phyloP scores from a whole-genome alignment of 352 stramenopile genomes.

The Phytophthora pistaciae region DNA sequence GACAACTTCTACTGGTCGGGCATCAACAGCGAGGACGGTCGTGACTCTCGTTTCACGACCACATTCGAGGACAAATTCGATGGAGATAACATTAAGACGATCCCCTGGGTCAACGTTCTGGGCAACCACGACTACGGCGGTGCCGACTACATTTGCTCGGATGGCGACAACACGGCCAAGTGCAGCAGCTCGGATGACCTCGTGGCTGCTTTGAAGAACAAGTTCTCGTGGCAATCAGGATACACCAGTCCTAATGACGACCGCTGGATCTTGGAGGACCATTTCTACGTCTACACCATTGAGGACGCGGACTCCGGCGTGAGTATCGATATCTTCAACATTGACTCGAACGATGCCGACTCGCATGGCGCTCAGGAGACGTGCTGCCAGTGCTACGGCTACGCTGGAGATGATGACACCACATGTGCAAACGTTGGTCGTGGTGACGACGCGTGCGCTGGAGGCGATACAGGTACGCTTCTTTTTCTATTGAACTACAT shows the following conservation, averaged over 20 bases:
- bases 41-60: slow-evolving; percentile 53
- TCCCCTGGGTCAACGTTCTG: slow-evolving; percentile 71
- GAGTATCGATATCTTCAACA: slow-evolving; percentile 66
- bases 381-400: slow-evolving; percentile 69
- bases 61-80: slow-evolving; percentile 71
- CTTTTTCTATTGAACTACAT: neutral
- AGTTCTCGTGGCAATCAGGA: slow-evolving; percentile 53
- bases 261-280: slow-evolving; percentile 57
- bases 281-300: slow-evolving; percentile 59
- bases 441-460: slow-evolving; percentile 44
- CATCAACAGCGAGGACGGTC: slow-evolving; percentile 47
- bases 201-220: slow-evolving; percentile 36
- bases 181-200: slow-evolving; percentile 35
- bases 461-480: slow-evolving; percentile 30
- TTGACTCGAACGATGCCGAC: slow-evolving; percentile 60
- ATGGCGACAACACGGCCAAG: slow-evolving; percentile 26
- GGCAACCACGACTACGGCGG: slow-evolving; percentile 76
- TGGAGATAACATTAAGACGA: slow-evolving; percentile 46
- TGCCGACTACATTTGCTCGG: slow-evolving; percentile 60
- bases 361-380: slow-evolving; percentile 54
- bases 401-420: slow-evolving; percentile 44
- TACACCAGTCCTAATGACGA: slow-evolving; percentile 64
- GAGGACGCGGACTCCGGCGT: slow-evolving; percentile 40
- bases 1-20: slow-evolving; percentile 77
- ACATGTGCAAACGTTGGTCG: slow-evolving; percentile 48